Conservation (phyloP, 2,329 filamentous ascomycete species). For the Xylaria digitata region DNA sequence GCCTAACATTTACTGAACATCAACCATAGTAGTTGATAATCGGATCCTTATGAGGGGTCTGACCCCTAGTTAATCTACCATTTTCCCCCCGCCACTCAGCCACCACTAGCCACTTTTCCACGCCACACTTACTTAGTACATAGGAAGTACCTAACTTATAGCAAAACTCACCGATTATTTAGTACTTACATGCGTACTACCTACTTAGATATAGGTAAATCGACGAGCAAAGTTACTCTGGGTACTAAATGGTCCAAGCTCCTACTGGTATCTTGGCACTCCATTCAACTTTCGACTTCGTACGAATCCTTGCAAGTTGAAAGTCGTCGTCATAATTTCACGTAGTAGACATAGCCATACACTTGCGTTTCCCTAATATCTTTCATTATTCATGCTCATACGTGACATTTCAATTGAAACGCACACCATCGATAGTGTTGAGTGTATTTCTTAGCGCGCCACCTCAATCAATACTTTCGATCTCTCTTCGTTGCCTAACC, state of each 20-base stretch:
- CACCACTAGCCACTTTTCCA: too few species aligned
- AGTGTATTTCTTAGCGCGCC: background rate
- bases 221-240: too few species aligned
- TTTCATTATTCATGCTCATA: conserved; percentile 6
- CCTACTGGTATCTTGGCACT: conserved; percentile 20
- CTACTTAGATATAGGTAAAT: too few species aligned
- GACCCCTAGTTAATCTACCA: too few species aligned
- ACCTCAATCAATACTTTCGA: conserved; percentile 5
- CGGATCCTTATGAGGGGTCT: too few species aligned
- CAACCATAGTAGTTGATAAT: too few species aligned
- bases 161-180: too few species aligned
- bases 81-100: too few species aligned
- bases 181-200: too few species aligned
- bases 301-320: conserved; percentile 5
- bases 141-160: too few species aligned
- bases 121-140: too few species aligned
- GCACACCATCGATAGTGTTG: background rate
- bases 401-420: background rate
- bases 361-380: conserved; percentile 20
- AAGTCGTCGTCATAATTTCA: conserved; percentile 43
- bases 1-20: too few species aligned
- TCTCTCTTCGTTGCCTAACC: conserved; percentile 13
- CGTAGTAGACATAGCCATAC: conserved; percentile 37
- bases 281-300: conserved; percentile 12
- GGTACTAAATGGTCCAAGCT: conserved; percentile 23